These are phyloP conservation scores for Fusarium luffae DNA, from an alignment of 2,329 filamentous ascomycete genomes.

Conservation along the genomic window DNA sequence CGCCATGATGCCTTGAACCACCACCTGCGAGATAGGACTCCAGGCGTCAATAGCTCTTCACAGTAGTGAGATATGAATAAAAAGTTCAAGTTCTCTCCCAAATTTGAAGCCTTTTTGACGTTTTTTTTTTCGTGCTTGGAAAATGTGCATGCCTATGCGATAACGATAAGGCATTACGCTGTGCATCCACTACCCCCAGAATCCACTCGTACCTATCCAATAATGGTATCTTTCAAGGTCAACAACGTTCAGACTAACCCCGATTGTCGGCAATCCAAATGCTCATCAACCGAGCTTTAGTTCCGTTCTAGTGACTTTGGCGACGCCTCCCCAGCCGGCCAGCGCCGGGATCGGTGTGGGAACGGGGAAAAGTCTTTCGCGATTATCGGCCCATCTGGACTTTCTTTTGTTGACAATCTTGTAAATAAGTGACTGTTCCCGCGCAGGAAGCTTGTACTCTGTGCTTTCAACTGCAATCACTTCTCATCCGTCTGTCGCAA, in stretches of 20 bases:
- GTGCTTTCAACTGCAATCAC: conserved; percentile 16
- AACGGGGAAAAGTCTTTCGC: conserved; percentile 38
- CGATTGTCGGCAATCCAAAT: conserved; percentile 36
- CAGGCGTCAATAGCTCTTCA: conserved; percentile 8
- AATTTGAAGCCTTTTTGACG: not conserved
- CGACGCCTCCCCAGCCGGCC: conserved; percentile 21
- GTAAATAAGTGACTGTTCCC: conserved; percentile 26
- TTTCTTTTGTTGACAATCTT: conserved; percentile 13
- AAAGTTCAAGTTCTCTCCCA: conserved; percentile 35
- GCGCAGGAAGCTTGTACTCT: conserved; percentile 9
- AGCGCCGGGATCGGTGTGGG: conserved; percentile 44
- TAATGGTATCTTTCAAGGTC: conserved; percentile 1
- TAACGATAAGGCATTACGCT: not conserved
- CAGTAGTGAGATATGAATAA: conserved; percentile 35
- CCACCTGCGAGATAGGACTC: conserved; percentile 11
- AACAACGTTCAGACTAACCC: conserved; percentile 19
- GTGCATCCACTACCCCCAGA: not conserved
- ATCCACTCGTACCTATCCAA: conserved; percentile 23
- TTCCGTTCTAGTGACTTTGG: conserved; percentile 9
- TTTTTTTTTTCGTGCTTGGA: conserved; percentile 7
- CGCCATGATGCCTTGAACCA: conserved; percentile 6
- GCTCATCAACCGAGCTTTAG: conserved; percentile 30
- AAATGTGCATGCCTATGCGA: not conserved
- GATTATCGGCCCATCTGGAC: conserved; percentile 25
- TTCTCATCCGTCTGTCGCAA: conserved; percentile 30